Evolutionary conservation across 345 rosid species (phyloP).

Genomic region (Litchi chinensis): DNA sequence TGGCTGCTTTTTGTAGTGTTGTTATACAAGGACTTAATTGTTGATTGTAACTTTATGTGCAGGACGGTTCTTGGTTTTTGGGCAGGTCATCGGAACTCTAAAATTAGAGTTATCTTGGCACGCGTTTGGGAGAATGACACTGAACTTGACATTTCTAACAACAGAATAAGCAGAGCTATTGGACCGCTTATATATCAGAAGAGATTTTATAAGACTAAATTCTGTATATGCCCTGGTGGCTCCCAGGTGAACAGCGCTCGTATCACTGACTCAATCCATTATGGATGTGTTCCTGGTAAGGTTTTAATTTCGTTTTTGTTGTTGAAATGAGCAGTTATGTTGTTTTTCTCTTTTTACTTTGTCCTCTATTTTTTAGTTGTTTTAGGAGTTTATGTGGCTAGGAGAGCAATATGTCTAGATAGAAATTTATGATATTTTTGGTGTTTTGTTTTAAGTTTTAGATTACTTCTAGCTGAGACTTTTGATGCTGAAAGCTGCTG

Average conservation of each 20-base stretch:
- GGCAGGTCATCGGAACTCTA: slow-evolving; percentile 97
- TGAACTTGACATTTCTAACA: slow-evolving; percentile 84
- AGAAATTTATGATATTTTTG: not conserved
- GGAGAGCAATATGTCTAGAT: not conserved
- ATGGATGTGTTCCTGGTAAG: slow-evolving; percentile 96
- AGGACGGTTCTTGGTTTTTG: slow-evolving; percentile 93
- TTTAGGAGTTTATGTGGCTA: not conserved
- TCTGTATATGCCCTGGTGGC: slow-evolving; percentile 97
- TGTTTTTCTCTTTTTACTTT: not conserved
- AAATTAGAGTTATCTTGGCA: slow-evolving; percentile 92
- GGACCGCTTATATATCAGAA: slow-evolving; percentile 86
- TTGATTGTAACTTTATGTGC: slow-evolving; percentile 31
- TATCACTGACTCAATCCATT: slow-evolving; percentile 93
- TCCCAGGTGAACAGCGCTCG: slow-evolving; percentile 99
- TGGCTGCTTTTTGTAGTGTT: not conserved
- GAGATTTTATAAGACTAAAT: slow-evolving; percentile 87
- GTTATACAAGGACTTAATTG: not conserved
- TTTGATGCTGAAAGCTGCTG: not conserved
- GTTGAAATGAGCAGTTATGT: not conserved
- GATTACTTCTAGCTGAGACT: not conserved
- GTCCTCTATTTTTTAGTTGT: not conserved
- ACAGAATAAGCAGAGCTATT: slow-evolving; percentile 83
- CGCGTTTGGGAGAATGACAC: slow-evolving; percentile 96
- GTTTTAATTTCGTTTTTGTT: not conserved
- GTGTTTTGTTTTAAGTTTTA: not conserved